Conservation (phyloP, 1,284 basidiomycete species). For the Jaminaea rosea region DNA sequence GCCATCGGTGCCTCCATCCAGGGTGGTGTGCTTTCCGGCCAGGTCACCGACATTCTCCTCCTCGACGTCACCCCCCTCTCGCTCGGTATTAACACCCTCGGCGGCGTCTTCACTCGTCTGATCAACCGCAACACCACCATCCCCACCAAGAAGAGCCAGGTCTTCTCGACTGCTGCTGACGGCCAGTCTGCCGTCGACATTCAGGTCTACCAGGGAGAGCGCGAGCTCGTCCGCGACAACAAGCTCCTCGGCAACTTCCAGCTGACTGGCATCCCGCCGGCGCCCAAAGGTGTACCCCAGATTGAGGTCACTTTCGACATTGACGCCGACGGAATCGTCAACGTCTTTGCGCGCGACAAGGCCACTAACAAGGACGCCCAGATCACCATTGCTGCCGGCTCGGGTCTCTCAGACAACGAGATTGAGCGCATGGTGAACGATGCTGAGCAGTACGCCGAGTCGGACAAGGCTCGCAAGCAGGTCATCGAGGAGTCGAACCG, state of each 20-base stretch:
- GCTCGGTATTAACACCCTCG: conserved; percentile 91
- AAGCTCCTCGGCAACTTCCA: conserved; percentile 99
- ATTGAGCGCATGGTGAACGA: conserved; percentile 96
- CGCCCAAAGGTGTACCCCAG: conserved; percentile 95
- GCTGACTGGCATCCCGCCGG: conserved; percentile 92
- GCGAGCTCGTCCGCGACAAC: conserved; percentile 94
- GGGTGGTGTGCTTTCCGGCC: conserved; percentile 89
- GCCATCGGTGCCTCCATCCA: conserved; percentile 87
- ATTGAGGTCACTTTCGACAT: conserved; percentile 99
- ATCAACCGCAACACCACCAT: conserved; percentile 91
- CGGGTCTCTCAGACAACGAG: conserved; percentile 88
- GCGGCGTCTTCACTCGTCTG: conserved; percentile 85
- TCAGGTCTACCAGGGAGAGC: conserved; percentile 94
- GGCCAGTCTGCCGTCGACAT: conserved; percentile 72
- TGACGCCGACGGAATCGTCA: conserved; percentile 94
- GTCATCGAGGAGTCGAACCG: conserved; percentile 96
- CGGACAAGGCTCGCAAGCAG: conserved; percentile 65
- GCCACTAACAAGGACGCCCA: conserved; percentile 95
- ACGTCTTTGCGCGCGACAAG: conserved; percentile 93
- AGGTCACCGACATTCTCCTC: conserved; percentile 90
- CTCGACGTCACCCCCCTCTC: conserved; percentile 92
- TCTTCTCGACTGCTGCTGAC: conserved; percentile 84
- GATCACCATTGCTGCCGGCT: conserved; percentile 93
- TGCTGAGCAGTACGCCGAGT: conserved; percentile 73
- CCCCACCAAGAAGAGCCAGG: conserved; percentile 97